Percentiles rank a stretch among this genome's conserved stretches.
phyloP scores from a whole-genome alignment of 2,329 filamentous ascomycete species.

The Trichoderma gracile region DNA sequence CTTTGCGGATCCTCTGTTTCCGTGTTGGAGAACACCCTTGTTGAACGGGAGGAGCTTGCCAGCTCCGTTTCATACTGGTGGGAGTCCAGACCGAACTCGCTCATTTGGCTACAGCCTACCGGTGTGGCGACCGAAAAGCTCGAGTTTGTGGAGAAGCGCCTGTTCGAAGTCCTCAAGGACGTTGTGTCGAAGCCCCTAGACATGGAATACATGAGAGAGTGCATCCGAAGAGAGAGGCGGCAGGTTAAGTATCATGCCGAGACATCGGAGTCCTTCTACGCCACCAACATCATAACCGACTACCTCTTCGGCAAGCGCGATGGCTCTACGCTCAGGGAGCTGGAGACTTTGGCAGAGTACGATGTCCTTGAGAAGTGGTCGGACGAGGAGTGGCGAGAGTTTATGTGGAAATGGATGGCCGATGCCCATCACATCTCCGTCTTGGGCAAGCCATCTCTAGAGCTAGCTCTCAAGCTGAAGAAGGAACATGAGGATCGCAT shows the following conservation, averaged over 20 bases:
- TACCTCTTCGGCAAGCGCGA: slow-evolving; percentile 87
- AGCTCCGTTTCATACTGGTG: slow-evolving; percentile 80
- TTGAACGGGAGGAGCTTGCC: slow-evolving; percentile 89
- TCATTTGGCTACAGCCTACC: slow-evolving; percentile 83
- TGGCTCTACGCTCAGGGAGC: slow-evolving; percentile 69
- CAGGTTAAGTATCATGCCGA: slow-evolving; percentile 84
- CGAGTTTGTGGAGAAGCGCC: slow-evolving; percentile 76
- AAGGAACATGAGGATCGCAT: slow-evolving; percentile 76
- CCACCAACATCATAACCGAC: slow-evolving; percentile 83
- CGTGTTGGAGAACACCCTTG: slow-evolving; percentile 84
- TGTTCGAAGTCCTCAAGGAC: slow-evolving; percentile 81
- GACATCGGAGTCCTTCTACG: slow-evolving; percentile 76
- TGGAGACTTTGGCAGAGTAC: slow-evolving; percentile 59
- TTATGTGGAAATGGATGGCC: slow-evolving; percentile 79
- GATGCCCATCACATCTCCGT: slow-evolving; percentile 87
- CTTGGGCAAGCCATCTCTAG: slow-evolving; percentile 80
- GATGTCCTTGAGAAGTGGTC: slow-evolving; percentile 76
- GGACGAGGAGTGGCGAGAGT: slow-evolving; percentile 79
- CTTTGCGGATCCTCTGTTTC: slow-evolving; percentile 92
- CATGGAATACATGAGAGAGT: slow-evolving; percentile 87
- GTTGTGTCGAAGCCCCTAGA: slow-evolving; percentile 79
- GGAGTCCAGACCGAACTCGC: slow-evolving; percentile 75
- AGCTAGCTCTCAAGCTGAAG: slow-evolving; percentile 79
- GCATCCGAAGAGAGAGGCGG: slow-evolving; percentile 76
- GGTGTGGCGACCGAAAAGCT: slow-evolving; percentile 87